phyloP scores from a whole-genome alignment of 1,284 basidiomycete genomes.

The Tremellales sp. region DNA sequence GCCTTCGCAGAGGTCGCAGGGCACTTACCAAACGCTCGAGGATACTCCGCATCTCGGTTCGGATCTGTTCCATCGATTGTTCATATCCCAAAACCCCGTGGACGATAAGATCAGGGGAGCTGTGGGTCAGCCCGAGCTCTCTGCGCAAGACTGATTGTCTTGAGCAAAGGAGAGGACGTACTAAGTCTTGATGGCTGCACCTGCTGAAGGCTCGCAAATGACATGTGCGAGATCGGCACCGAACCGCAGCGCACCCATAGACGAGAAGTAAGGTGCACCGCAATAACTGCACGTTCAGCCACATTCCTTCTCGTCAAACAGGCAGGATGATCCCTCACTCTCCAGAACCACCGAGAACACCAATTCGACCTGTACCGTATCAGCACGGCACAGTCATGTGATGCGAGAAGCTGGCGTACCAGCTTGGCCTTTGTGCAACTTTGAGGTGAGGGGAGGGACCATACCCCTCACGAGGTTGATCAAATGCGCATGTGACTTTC shows the following conservation, averaged over 20 bases:
- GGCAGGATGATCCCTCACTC: constrained; percentile 58
- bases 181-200: constrained; percentile 90
- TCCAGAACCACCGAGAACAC: constrained; percentile 84
- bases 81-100: constrained; percentile 69
- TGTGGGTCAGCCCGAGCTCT: constrained; percentile 10
- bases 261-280: constrained; percentile 91
- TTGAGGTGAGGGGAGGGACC: constrained; percentile 48
- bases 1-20: background rate
- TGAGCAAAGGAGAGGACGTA: constrained; percentile 20
- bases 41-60: constrained; percentile 59
- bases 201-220: constrained; percentile 88
- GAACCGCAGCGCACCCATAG: constrained; percentile 78
- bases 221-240: constrained; percentile 94
- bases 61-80: constrained; percentile 27
- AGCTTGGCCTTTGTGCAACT: constrained; percentile 93
- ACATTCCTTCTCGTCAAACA: background rate
- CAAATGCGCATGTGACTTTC: constrained; percentile 39
- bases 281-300: constrained; percentile 59
- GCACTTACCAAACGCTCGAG: constrained; percentile 62
- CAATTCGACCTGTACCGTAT: constrained; percentile 63
- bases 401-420: constrained; percentile 51
- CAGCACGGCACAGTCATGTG: background rate
- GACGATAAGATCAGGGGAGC: constrained; percentile 79
- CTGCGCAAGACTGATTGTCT: too few species aligned
- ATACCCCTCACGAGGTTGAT: constrained; percentile 40